phyloP scores from a whole-genome alignment of 2,329 filamentous ascomycete species.

The Sporothrix humicola region DNA sequence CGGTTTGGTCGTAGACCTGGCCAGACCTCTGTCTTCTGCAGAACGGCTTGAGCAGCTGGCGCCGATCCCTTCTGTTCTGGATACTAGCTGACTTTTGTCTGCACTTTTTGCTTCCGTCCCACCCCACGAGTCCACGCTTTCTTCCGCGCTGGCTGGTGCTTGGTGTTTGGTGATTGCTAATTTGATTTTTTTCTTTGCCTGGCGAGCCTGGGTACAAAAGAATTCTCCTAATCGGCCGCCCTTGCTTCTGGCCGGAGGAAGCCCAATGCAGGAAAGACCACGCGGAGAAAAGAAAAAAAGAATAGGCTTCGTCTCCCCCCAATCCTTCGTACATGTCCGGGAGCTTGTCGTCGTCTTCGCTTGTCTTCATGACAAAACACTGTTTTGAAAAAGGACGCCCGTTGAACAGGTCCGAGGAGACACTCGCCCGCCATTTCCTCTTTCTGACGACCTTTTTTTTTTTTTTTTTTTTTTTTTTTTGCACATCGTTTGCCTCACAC shows the following conservation, averaged over 20 bases:
- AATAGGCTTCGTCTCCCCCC: background rate
- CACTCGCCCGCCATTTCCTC: background rate
- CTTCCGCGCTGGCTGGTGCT: background rate
- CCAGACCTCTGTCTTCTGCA: slow-evolving; percentile 8
- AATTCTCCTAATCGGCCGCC: background rate
- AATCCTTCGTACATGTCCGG: too few relatives aligned
- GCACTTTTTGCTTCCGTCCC: background rate
- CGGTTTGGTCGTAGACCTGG: slow-evolving; percentile 1
- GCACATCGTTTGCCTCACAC: background rate
- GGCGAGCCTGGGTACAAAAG: too few relatives aligned
- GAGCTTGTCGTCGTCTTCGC: background rate
- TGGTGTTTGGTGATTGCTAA: background rate
- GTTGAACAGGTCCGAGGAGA: background rate
- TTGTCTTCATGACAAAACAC: background rate
- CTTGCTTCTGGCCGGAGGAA: background rate
- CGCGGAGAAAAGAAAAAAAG: background rate
- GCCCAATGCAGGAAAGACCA: slow-evolving; percentile 11
- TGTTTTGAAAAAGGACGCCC: background rate
- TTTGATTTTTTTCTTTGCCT: background rate
- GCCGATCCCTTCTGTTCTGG: slow-evolving; percentile 20
- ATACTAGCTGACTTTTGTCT: background rate
- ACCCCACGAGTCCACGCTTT: background rate
- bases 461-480: background rate
- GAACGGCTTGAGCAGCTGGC: background rate
- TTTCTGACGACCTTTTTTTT: background rate